These are phyloP conservation scores for Colletotrichum tofieldiae DNA, from an alignment of 2,329 filamentous ascomycete genomes.

Conservation along the genomic window DNA sequence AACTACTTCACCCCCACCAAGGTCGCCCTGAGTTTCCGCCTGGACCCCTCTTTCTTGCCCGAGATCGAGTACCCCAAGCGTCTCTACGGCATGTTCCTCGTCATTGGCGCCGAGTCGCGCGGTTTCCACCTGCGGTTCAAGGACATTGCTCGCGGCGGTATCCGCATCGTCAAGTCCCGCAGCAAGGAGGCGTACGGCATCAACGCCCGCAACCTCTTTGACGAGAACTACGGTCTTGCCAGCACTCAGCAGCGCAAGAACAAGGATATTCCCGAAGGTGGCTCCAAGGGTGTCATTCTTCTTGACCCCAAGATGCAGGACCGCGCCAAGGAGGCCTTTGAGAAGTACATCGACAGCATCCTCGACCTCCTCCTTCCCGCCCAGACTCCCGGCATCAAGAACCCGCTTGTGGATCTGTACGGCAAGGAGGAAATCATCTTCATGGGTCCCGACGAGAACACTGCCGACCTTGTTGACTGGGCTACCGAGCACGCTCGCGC, in stretches of 20 bases:
- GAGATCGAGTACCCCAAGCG: slow-evolving; percentile 93
- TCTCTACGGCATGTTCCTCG: slow-evolving; percentile 98
- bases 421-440: slow-evolving; percentile 97
- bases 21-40: slow-evolving; percentile 95
- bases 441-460: slow-evolving; percentile 99
- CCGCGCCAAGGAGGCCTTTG: slow-evolving; percentile 91
- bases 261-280: slow-evolving; percentile 99
- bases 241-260: slow-evolving; percentile 99
- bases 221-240: slow-evolving; percentile 98
- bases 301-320: slow-evolving; percentile 96
- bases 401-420: slow-evolving; percentile 95
- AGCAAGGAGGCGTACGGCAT: slow-evolving; percentile 97
- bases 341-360: slow-evolving; percentile 99
- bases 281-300: slow-evolving; percentile 97
- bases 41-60: slow-evolving; percentile 91
- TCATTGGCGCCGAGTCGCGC: slow-evolving; percentile 96
- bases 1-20: slow-evolving; percentile 99
- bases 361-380: slow-evolving; percentile 93
- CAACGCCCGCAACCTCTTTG: slow-evolving; percentile 96
- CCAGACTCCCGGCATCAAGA: slow-evolving; percentile 96
- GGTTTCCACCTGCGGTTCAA: slow-evolving; percentile 98
- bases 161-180: slow-evolving; percentile 97
- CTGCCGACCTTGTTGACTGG: slow-evolving; percentile 96
- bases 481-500: slow-evolving; percentile 94
- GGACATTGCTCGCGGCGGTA: slow-evolving; percentile 96